These are phyloP conservation scores for Fusarium sp. DNA, from an alignment of 2,329 filamentous ascomycete species.

Conservation along the genomic window DNA sequence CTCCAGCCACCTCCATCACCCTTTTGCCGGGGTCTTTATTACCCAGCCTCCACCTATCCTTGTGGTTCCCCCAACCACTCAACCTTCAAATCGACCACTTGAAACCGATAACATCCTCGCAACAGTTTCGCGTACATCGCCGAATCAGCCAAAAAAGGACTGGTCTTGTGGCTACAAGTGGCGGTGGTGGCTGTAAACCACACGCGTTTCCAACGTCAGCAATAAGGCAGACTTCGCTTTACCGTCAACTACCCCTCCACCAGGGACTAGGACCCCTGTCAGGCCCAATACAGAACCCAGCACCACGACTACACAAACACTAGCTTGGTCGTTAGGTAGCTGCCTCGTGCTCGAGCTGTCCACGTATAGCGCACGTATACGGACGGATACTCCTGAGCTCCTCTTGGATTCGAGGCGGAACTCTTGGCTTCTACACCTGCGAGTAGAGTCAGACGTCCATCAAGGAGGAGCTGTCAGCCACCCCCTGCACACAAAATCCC, in stretches of 20 bases:
- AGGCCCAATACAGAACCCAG: conserved; percentile 32
- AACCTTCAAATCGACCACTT: conserved; percentile 21
- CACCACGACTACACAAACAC: conserved; percentile 34
- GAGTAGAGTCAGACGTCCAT: conserved; percentile 28
- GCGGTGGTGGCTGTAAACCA: conserved; percentile 34
- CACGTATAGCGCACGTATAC: conserved; percentile 41
- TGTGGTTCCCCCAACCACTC: conserved; percentile 28
- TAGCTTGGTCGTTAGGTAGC: conserved; percentile 41
- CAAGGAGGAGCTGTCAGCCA: conserved; percentile 28
- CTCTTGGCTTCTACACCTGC: conserved; percentile 33
- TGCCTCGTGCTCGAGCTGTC: conserved; percentile 38
- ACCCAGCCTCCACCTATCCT: conserved; percentile 30
- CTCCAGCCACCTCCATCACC: conserved; percentile 33
- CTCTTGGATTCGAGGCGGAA: conserved; percentile 23
- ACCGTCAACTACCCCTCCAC: conserved; percentile 30
- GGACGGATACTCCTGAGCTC: conserved; percentile 26
- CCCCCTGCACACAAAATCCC: conserved; percentile 21
- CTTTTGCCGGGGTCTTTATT: conserved; percentile 18
- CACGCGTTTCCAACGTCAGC: conserved; percentile 32
- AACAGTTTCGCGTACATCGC: conserved; percentile 18
- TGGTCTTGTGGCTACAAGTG: conserved; percentile 28
- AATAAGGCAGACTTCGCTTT: conserved; percentile 25
- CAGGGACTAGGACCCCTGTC: conserved; percentile 26
- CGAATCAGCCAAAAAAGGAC: conserved; percentile 19
- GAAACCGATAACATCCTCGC: conserved; percentile 31